phyloP scores from a whole-genome alignment of 179 eudicot genomes.

The Actinidia chinensis region DNA sequence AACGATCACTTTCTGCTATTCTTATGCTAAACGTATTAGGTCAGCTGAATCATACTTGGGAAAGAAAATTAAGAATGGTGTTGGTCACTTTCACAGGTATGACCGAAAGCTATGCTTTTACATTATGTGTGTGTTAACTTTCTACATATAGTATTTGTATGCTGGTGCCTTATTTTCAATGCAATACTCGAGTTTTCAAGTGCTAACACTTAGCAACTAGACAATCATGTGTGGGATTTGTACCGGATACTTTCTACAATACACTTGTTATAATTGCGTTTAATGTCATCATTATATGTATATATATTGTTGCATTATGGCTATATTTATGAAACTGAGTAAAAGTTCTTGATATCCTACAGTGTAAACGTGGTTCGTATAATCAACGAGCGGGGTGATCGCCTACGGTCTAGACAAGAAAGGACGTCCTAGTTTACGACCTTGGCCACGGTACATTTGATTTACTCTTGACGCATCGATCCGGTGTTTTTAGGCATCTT shows the following conservation, averaged over 20 bases:
- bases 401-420: slow-evolving; percentile 44
- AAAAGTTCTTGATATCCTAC: too few relatives aligned
- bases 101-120: background rate
- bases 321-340: too few relatives aligned
- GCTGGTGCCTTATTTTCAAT: too few relatives aligned
- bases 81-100: slow-evolving; percentile 37
- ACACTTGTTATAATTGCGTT: background rate
- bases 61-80: slow-evolving; percentile 27
- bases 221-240: background rate
- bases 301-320: too few relatives aligned
- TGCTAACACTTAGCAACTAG: too few relatives aligned
- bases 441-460: slow-evolving; percentile 45
- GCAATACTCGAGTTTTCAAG: background rate
- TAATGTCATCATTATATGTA: slow-evolving; percentile 8
- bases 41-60: slow-evolving; percentile 33
- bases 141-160: background rate
- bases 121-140: background rate
- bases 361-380: slow-evolving; percentile 38
- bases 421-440: slow-evolving; percentile 32
- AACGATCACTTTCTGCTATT: too few relatives aligned
- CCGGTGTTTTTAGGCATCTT: slow-evolving; percentile 41
- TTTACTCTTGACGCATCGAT: slow-evolving; percentile 34
- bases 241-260: too few relatives aligned
- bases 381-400: slow-evolving; percentile 39
- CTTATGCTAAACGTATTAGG: too few relatives aligned